These are phyloP conservation scores for Vanderwaltozyma polyspora DNA, from an alignment of 805 yeast species.

Conservation along the genomic window DNA sequence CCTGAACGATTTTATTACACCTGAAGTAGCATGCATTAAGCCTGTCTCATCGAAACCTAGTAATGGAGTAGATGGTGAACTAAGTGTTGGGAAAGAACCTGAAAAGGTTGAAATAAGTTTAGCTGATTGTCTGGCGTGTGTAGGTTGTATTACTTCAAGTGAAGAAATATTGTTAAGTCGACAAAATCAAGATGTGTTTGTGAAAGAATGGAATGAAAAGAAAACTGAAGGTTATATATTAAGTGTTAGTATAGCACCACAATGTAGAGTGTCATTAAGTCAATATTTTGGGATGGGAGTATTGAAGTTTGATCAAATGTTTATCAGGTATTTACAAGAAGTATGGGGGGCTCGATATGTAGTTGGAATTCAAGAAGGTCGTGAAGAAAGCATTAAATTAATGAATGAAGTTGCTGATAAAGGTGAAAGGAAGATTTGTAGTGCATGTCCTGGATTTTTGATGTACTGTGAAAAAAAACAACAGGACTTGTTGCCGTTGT, in stretches of 20 bases:
- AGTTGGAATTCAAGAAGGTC: conserved; percentile 77
- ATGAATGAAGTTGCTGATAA: conserved; percentile 30
- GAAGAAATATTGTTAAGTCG: conserved; percentile 86
- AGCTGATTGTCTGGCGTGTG: conserved; percentile 90
- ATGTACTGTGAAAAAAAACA: conserved; percentile 93
- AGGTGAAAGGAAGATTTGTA: conserved; percentile 46
- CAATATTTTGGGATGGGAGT: conserved; percentile 40
- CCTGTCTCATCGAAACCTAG: conserved; percentile 39
- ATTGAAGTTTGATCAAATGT: conserved; percentile 50
- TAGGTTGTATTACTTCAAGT: conserved; percentile 96
- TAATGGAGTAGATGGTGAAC: conserved; percentile 29
- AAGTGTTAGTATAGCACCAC: conserved; percentile 77
- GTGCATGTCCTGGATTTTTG: conserved; percentile 94
- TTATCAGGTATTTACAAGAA: conserved; percentile 44
- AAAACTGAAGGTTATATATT: conserved; percentile 30
- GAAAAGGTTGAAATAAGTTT: conserved; percentile 80
- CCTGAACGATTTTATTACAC: conserved; percentile 85
- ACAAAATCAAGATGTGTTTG: conserved; percentile 74
- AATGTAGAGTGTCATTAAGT: conserved; percentile 73
- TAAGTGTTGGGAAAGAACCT: conserved; percentile 57
- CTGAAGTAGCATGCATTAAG: conserved; percentile 90
- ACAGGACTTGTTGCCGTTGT: conserved; percentile 60
- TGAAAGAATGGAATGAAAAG: conserved; percentile 38
- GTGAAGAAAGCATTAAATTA: conserved; percentile 51
- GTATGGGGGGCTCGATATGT: conserved; percentile 57